Evolutionary conservation across 2,329 filamentous ascomycete species (phyloP), one percentile per base, ranked within the genome.

Genomic region (Lizonia empirigonia): DNA sequence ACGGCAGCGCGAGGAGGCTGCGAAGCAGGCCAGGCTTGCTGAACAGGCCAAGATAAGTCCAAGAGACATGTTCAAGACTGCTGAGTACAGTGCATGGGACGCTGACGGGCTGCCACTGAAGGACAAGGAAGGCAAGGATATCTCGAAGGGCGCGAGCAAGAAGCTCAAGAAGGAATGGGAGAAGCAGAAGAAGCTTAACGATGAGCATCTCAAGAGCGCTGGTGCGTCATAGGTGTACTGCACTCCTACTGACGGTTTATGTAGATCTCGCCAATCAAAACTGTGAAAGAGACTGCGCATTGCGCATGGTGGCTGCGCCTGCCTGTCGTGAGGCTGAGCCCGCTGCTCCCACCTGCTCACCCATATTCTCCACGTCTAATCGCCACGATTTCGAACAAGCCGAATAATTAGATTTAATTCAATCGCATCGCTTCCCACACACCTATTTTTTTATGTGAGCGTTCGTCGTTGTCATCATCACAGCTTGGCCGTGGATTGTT

Each of bases 161-260:
- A 92, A 90, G 78, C 73, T 96, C 62, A 86, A 81, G 76, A 97
- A 97, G 79, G 87, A 91, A 48, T 96, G 90, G 90, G 89, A 95
- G 63, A 86, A 81, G 70, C 93, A 97, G 78, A 94, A 91, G 80
- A 95, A 93, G 81, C 72, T 83, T 51, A 87, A 92, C 71, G 87
- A 92, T 19, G 69, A 72, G 57, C 53, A 65, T 46, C 18, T 64
- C 18, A 67, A 64, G 49, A 51, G 58, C 34, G 39, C 37, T 15
- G 38, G 18, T n/a, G 15, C 30, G 8, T 26, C 37, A 4, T 49
- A 49, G 45, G 6, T 5, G 9, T 5, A 7, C 24, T 13, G 18
- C 18, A 3, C 9, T 5, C 33, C 26, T 18, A n/a, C 18, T 23
- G n/a, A 15, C 18, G 18, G 2, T 23, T 3, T 41, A 36, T 16